phyloP scores from a whole-genome alignment of 306 rosid genomes.

The Fragaria iinumae region DNA sequence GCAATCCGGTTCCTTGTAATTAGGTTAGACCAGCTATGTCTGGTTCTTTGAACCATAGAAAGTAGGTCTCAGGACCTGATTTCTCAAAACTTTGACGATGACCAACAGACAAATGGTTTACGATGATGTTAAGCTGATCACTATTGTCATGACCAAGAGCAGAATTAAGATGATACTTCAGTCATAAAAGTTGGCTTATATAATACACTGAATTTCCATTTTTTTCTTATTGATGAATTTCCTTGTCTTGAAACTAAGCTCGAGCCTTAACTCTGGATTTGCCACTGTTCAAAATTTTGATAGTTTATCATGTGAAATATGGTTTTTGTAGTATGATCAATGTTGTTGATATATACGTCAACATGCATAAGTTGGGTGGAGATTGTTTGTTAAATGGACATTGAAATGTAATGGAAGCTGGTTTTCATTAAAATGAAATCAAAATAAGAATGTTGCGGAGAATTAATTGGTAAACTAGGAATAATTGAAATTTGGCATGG shows the following conservation, averaged over 20 bases:
- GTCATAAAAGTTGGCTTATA: not conserved
- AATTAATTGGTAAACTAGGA: not conserved
- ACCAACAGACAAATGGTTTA: not conserved
- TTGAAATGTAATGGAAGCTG: not conserved
- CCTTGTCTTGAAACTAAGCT: not conserved
- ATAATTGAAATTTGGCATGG: not conserved
- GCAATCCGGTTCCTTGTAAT: not conserved
- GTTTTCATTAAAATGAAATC: not conserved
- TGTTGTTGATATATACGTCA: not conserved
- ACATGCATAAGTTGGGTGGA: not conserved
- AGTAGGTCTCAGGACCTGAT: no score
- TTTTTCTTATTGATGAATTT: not conserved
- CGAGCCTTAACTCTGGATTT: not conserved
- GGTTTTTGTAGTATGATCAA: not conserved
- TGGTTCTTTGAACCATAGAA: no score
- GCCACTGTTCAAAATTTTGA: not conserved
- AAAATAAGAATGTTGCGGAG: not conserved
- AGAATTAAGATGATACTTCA: not conserved
- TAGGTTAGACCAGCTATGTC: no score
- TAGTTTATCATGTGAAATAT: not conserved
- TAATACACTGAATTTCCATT: not conserved
- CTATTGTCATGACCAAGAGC: not conserved
- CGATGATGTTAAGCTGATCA: not conserved
- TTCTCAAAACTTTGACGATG: not conserved
- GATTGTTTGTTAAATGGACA: not conserved